phyloP scores from a whole-genome alignment of 1,139 yeast genomes.

The Candida dubliniensis region DNA sequence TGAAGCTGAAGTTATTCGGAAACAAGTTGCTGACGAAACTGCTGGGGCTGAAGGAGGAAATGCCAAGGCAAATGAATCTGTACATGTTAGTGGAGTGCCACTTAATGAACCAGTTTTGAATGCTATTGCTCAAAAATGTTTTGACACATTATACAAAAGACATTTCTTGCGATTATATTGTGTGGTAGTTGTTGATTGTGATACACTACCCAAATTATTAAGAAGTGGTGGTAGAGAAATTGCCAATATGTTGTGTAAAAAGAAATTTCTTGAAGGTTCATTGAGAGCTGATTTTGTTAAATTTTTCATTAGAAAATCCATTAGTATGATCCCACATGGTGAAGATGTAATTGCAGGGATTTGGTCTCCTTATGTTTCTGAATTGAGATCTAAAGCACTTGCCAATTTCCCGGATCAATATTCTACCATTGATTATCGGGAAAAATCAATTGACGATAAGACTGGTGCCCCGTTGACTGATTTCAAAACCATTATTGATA shows the following conservation, averaged over 20 bases:
- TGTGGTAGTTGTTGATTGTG: conserved; percentile 77
- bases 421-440: conserved; percentile 73
- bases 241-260: conserved; percentile 90
- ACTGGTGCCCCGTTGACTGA: conserved; percentile 73
- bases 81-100: conserved; percentile 35
- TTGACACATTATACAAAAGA: conserved; percentile 63
- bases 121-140: conserved; percentile 72
- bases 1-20: conserved; percentile 74
- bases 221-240: conserved; percentile 87
- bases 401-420: conserved; percentile 53
- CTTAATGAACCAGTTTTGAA: conserved; percentile 62
- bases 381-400: conserved; percentile 53
- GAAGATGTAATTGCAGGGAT: conserved; percentile 80
- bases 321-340: conserved; percentile 73
- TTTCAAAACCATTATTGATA: conserved; percentile 68
- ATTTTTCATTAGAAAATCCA: conserved; percentile 68
- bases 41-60: conserved; percentile 13
- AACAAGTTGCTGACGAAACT: conserved; percentile 28
- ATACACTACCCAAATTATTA: conserved; percentile 78
- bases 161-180: conserved; percentile 83
- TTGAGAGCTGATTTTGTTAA: conserved; percentile 78
- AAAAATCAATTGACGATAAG: conserved; percentile 71
- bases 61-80: conserved; percentile 14
- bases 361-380: conserved; percentile 76
- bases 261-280: conserved; percentile 74